A percentile compares a stretch with the other conserved stretches of the same genome.
phyloP scores from a whole-genome alignment of 2,329 filamentous ascomycete species.

The Neoascochyta sp. region DNA sequence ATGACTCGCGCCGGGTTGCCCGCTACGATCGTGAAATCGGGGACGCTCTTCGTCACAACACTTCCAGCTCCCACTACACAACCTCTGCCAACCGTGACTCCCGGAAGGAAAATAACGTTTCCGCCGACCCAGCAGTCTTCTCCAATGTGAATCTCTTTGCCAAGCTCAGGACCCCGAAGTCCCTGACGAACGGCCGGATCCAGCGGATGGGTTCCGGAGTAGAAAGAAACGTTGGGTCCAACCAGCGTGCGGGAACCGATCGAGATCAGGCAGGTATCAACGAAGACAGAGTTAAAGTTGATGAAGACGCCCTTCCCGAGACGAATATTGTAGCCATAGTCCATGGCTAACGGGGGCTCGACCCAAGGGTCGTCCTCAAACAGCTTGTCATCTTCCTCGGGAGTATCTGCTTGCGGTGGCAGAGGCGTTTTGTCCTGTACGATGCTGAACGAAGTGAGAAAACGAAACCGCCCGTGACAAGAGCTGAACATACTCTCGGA shows the following conservation, averaged over 20 bases:
- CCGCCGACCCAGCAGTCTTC: constrained; percentile 61
- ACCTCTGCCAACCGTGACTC: constrained; percentile 73
- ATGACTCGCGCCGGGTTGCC: constrained; percentile 66
- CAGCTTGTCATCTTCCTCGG: constrained; percentile 61
- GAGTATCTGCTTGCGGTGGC: constrained; percentile 55
- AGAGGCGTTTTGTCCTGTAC: constrained; percentile 60
- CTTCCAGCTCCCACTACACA: constrained; percentile 74
- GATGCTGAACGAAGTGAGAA: constrained; percentile 49
- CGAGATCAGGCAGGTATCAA: constrained; percentile 72
- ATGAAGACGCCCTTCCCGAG: constrained; percentile 70
- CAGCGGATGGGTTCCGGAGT: constrained; percentile 70
- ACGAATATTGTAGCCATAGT: constrained; percentile 74
- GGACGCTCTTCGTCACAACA: constrained; percentile 75
- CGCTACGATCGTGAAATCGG: constrained; percentile 60
- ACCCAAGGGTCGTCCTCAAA: constrained; percentile 66
- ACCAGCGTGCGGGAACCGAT: constrained; percentile 75
- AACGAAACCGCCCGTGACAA: constrained; percentile 1
- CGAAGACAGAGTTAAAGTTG: constrained; percentile 69
- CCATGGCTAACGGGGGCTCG: constrained; percentile 64
- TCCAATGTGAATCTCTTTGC: constrained; percentile 69
- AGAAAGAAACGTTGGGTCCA: constrained; percentile 75
- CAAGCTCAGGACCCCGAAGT: constrained; percentile 68
- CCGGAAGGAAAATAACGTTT: constrained; percentile 60
- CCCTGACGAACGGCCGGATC: constrained; percentile 73
- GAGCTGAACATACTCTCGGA: constrained; percentile 60